Base-by-base conservation (phyloP, 1,284 basidiomycete species). In the Leccinum angustisporum region DNA sequence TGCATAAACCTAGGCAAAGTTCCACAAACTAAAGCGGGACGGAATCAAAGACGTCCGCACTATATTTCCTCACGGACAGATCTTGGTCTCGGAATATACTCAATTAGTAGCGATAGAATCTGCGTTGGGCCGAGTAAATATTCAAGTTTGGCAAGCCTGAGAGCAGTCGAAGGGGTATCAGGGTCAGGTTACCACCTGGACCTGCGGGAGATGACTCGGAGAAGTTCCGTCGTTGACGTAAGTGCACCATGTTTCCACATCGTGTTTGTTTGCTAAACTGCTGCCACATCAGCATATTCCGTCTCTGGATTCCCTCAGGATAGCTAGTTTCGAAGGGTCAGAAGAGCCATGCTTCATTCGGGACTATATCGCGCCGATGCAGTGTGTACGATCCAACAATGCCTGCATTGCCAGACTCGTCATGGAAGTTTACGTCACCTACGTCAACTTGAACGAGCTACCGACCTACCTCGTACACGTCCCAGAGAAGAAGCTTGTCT, bases 391-490 rank as follows among this genome's bases (percentile, higher is more conserved):
- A 65, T 1, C 61, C 57, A 18, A 64, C 61, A 7, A 55, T 59
- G 5, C 46, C 65, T 1, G 55, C 56, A 16, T 43, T 75, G n/a
- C 69, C 61, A 14, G 73, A 72, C 25, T 25, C 16, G 64, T 72
- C 57, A 72, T 75, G 69, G 62, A 60, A 11, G 34, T n/a, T 10
- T 72, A 62, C 16, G 58, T 30, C 14, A 61, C 56, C 21, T 68
- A 68, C 16, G 71, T 68, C 61, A 74, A 74, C 61, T 25, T 25
- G 25, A 72, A 72, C 54, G 71, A 76, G 46, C 54, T 72, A 2
- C 73, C 74, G 13, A 65, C 70, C 27, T 69, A 75, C 57, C 70
- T 75, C 2, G 65, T 72, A 0, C 43, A 76, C 43, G 70, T 74
- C 51, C 25, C 25, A 25, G 25, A 25, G 25, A 72, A 64, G 58